Evolutionary conservation across 1,284 basidiomycete species (phyloP).

Genomic region (Cutaneotrichosporon cyanovorans): DNA sequence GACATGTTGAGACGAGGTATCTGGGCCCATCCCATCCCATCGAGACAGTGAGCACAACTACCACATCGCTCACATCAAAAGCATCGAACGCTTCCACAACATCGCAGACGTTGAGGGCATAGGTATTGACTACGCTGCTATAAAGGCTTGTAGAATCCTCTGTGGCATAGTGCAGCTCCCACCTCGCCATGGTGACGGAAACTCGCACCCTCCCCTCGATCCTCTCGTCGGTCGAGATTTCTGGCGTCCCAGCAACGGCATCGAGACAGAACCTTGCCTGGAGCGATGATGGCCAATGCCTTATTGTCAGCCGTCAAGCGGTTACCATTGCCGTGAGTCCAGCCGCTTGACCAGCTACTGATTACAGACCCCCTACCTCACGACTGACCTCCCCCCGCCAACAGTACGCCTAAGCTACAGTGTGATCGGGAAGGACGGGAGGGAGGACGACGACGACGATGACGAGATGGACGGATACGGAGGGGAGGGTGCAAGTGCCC

Average conservation of each 20-base stretch:
- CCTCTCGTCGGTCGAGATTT: conserved; percentile 4
- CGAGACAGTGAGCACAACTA: too few species aligned
- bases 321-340: conserved; percentile 22
- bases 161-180: too few species aligned
- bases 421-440: conserved; percentile 8
- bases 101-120: too few species aligned
- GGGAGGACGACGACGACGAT: conserved; percentile 6
- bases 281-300: conserved; percentile 39
- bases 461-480: conserved; percentile 7
- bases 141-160: too few species aligned
- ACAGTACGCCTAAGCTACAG: conserved; percentile 11
- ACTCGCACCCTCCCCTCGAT: conserved; percentile 5
- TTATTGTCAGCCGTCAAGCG: conserved; percentile 23
- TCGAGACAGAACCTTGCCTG: conserved; percentile 19
- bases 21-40: too few species aligned
- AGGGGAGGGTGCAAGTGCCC: conserved; percentile 8
- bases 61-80: too few species aligned
- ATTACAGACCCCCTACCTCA: conserved; percentile 36
- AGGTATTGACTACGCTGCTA: too few species aligned
- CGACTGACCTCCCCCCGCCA: conserved; percentile 23
- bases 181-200: background rate
- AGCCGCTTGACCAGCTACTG: background rate
- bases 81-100: too few species aligned
- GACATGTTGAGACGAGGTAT: too few species aligned
- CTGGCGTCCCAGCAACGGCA: background rate